phyloP scores from a whole-genome alignment of 2,329 filamentous ascomycete genomes.

The Neonectria punicea region DNA sequence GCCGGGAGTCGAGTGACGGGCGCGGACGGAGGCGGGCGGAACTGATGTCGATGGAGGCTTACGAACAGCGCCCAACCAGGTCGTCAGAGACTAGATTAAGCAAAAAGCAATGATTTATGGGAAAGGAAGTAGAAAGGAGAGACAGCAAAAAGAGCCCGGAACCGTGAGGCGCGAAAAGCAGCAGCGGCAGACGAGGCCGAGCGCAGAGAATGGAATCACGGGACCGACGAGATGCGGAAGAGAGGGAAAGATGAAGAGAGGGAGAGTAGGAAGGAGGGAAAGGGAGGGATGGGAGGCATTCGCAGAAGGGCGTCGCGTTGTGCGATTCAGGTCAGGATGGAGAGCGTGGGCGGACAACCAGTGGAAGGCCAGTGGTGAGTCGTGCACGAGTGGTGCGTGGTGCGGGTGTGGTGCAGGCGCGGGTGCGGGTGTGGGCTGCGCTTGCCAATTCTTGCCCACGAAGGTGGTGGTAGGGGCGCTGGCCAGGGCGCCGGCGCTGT shows the following conservation, averaged over 20 bases:
- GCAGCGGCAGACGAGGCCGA: constrained; percentile 28
- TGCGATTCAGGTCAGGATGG: constrained; percentile 25
- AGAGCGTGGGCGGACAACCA: constrained; percentile 22
- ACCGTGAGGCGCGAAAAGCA: constrained; percentile 18
- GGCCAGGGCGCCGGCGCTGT: not conserved
- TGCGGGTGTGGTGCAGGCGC: constrained; percentile 34
- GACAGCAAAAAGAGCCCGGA: constrained; percentile 29
- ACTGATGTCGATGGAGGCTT: constrained; percentile 25
- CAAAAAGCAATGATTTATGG: constrained; percentile 34
- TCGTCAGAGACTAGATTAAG: constrained; percentile 25
- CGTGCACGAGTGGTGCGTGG: constrained; percentile 6
- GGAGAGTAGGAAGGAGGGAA: constrained; percentile 27
- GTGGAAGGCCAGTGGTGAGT: constrained; percentile 13
- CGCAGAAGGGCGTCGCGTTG: constrained; percentile 36
- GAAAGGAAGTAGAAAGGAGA: constrained; percentile 31
- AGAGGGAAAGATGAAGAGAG: constrained; percentile 26
- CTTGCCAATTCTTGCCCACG: not conserved
- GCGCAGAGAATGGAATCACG: constrained; percentile 21
- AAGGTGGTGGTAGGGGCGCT: constrained; percentile 21
- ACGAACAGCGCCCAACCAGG: constrained; percentile 11
- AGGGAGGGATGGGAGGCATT: constrained; percentile 24
- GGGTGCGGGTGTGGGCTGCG: constrained; percentile 20
- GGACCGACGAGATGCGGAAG: constrained; percentile 10
- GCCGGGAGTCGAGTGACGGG: constrained; percentile 23
- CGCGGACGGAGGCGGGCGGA: constrained; percentile 22